These are phyloP conservation scores for Debaryomyces udenii DNA, from an alignment of 1,139 yeast genomes.

Conservation along the genomic window DNA sequence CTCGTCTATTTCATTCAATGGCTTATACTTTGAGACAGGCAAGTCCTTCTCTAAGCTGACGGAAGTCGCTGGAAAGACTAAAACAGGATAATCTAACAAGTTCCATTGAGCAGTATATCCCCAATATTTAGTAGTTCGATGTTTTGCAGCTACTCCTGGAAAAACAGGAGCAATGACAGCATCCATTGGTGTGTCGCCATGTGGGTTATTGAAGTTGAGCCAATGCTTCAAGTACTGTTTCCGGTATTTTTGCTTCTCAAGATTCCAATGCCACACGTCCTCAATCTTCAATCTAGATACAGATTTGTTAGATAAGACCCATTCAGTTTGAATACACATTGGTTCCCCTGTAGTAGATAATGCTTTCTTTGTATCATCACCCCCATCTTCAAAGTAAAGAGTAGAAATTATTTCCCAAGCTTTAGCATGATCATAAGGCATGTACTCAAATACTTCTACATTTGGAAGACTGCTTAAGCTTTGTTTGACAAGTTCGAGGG, in stretches of 20 bases:
- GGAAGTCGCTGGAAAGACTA: slow-evolving; percentile 24
- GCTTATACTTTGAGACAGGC: slow-evolving; percentile 4
- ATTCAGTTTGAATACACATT: slow-evolving; percentile 20
- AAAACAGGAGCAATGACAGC: slow-evolving; percentile 20
- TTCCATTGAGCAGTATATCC: slow-evolving; percentile 28
- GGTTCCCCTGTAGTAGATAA: slow-evolving; percentile 23
- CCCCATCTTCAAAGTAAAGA: slow-evolving; percentile 29
- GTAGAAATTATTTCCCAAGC: slow-evolving; percentile 18
- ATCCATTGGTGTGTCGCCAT: slow-evolving; percentile 5
- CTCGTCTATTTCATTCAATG: slow-evolving; percentile 11
- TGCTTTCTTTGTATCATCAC: slow-evolving; percentile 20
- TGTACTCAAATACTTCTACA: slow-evolving; percentile 21
- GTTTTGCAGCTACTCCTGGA: slow-evolving; percentile 26
- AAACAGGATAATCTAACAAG: slow-evolving; percentile 26
- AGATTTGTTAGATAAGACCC: slow-evolving; percentile 20
- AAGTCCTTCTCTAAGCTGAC: slow-evolving; percentile 14
- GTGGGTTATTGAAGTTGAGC: slow-evolving; percentile 17
- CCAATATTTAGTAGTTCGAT: slow-evolving; percentile 25
- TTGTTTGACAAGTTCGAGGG: slow-evolving; percentile 20
- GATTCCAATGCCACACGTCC: slow-evolving; percentile 23
- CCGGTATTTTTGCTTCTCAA: slow-evolving; percentile 24
- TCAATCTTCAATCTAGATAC: slow-evolving; percentile 11
- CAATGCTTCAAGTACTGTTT: slow-evolving; percentile 24
- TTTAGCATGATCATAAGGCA: slow-evolving; percentile 21
- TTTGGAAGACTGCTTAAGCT: slow-evolving; percentile 16